Base-by-base conservation (phyloP, 78 protist species). In the Diacronema lutheri region DNA sequence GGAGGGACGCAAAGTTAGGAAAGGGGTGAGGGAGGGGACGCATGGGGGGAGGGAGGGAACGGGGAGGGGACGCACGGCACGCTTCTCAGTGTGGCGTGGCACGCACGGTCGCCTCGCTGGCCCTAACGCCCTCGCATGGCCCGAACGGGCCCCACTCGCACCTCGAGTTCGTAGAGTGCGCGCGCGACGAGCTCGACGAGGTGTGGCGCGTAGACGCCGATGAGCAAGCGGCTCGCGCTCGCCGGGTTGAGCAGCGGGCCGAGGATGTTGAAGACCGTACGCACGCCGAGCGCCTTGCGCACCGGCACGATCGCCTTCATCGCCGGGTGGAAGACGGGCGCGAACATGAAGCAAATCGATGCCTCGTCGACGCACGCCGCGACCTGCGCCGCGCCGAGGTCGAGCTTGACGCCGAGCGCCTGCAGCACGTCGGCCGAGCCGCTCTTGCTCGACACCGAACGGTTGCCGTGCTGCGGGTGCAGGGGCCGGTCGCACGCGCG, bases 201-300 rank as follows among this genome's bases (percentile, higher is more conserved):
- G 64, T 0, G 14, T 29, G 0, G 23, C 14, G 64, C 4, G 29
- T 41, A 41, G 31, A 74, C 81, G 38, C 81, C 81, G 38, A 74
- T 74, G 44, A 74, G 33, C 41, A 0, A 7, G 7, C 60, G 62
- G 25, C 12, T 50, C 20, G n/a, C 0, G 21, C 9, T 40, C 1
- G 81, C 81, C 9, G 81, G 81, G 81, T 74, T 74, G 44, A 50
- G 19, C 44, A 74, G 81, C 9, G 81, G 81, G 23, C 81, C 81
- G 21, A 74, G 62, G 41, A 74, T 29, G 81, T 74, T 74, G 81
- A 74, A 74, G 44, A 50, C 62, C 2, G 81, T 74, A 16, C 81
- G 81, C 64, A 74, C 81, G 62, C 44, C 81, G 65, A 74, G 62
- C 41, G 81, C 79, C 40, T 41, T 74, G 65, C 81, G 81, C n/a